Base-by-base conservation (phyloP, 2,329 filamentous ascomycete species). In the Scortechinia acanthostroma region DNA sequence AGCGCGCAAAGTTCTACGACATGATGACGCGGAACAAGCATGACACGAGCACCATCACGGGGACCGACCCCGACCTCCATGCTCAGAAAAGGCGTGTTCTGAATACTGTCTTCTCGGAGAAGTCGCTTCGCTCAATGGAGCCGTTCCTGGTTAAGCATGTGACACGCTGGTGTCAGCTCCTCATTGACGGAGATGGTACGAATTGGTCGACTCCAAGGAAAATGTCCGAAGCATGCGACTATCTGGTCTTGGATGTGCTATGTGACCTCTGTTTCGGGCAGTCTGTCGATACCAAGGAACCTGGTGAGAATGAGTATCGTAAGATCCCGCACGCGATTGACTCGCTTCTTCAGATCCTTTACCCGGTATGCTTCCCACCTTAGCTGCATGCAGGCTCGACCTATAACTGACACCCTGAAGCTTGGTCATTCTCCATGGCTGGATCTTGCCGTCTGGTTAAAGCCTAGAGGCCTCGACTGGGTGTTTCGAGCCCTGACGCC, bases 1-100 rank as follows among this genome's bases (percentile, higher is more conserved):
- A 73, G 61, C 88, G 88, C 64, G 74, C 82, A 33, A 73, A 81
- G 52, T 88, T 88, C 65, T 88, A 88, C 66, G 76, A 85, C 51
- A 81, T 80, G 33, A 88, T 87, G 58, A 80, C 81, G 1, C 80
- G 85, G 46, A 83, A 83, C 15, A 76, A 79, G 1, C 76, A 80
- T 53, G 88, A 87, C 64, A 87, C 84, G 1, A 83, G 88, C 65
- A 87, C 85, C 63, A 73, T 72, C 2, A 83, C 86, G 44, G 80
- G n/a, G n/a, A n/a, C n/a, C n/a, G n/a, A 87, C 57, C 86, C 84
- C 64, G 64, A 70, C 0, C 65, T 78, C 35, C 85, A 89, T 58
- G 82, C 82, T 22, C 78, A 83, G 45, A 88, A 88, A 69, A 70
- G 84, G 30, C 73, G 83, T 21, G 82, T 87, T 21, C 66, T 89